Evolutionary conservation across 345 rosid genomes (phyloP), one percentile per base, ranked within the genome.

Genomic region (Mercurialis annua): DNA sequence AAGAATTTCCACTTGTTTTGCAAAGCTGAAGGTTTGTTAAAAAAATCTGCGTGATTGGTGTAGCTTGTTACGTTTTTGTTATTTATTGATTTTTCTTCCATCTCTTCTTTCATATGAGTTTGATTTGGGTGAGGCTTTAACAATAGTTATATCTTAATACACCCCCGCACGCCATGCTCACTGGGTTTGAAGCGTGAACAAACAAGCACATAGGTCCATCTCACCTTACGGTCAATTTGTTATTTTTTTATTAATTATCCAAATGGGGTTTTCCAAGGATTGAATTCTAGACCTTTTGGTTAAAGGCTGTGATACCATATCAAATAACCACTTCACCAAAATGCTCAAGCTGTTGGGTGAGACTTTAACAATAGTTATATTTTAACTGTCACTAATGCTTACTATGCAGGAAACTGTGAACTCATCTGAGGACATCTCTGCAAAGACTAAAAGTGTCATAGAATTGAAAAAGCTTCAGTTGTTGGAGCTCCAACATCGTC

Each of bases 401-500:
- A 12, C 17, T 34, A 16, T 67, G 76, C 81, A 92, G 98, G 86
- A 79, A 78, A 80, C 78, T 72, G 98, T 87, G 67, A 89, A 84
- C 78, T 84, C 81, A 23, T 89, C 96, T 52, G 93, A 89, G 77
- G 94, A 89, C 80, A 83, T 89, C 67, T 87, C 92, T 68, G 83
- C 92, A 69, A 92, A 83, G 76, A 92, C 98, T 73, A 92, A 82
- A 79, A 89, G 92, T 71, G 96, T 92, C 65, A 92, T 92, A 52
- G 98, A 87, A 79, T 70, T 92, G 83, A 92, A 92, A 77, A 92
- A 89, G 80, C 96, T 92, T 62, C 96, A 92, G 78, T 72, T 92
- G 46, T 71, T 87, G 71, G 88, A 65, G 30, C 92, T 89, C 67
- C 98, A 92, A 78, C 83, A 87, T 34, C 96, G 96, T 54, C 77